A percentile compares a stretch with the other conserved stretches of the same genome.
These are phyloP conservation scores for Xerocomellus amylosporus DNA, from an alignment of 768 basidiomycete species.

Conservation along the genomic window DNA sequence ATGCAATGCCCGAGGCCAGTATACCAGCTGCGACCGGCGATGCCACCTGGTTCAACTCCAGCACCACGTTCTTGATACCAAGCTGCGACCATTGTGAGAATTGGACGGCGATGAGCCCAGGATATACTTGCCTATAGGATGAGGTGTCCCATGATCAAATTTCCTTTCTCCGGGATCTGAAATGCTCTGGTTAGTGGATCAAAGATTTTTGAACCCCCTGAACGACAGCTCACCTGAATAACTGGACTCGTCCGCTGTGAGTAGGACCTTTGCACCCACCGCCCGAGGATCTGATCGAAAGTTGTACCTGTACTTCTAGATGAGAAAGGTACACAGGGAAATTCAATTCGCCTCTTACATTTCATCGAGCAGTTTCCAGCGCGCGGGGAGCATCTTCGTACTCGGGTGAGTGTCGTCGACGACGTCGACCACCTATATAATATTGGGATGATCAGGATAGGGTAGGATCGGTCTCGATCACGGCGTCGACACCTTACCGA, in stretches of 20 bases:
- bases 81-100: constrained; percentile 42
- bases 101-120: not conserved
- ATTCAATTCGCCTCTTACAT: constrained; percentile 41
- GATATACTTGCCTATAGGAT: constrained; percentile 61
- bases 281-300: constrained; percentile 69
- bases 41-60: constrained; percentile 49
- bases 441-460: not conserved
- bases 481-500: constrained; percentile 45
- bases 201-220: too few relatives aligned
- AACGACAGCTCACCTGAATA: constrained; percentile 48
- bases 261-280: constrained; percentile 58
- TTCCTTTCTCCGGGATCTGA: constrained; percentile 35
- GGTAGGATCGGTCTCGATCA: not conserved
- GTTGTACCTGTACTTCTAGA: constrained; percentile 50
- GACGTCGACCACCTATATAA: constrained; percentile 54
- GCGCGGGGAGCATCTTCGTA: constrained; percentile 48
- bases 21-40: constrained; percentile 77
- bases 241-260: constrained; percentile 64
- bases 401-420: constrained; percentile 59
- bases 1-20: constrained; percentile 78
- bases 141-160: constrained; percentile 68
- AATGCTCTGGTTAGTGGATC: not conserved
- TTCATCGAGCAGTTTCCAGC: constrained; percentile 57
- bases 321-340: constrained; percentile 7
- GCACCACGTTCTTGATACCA: constrained; percentile 82